Evolutionary conservation across 2,329 filamentous ascomycete genomes (phyloP).

Genomic region (Xylariales sp.): DNA sequence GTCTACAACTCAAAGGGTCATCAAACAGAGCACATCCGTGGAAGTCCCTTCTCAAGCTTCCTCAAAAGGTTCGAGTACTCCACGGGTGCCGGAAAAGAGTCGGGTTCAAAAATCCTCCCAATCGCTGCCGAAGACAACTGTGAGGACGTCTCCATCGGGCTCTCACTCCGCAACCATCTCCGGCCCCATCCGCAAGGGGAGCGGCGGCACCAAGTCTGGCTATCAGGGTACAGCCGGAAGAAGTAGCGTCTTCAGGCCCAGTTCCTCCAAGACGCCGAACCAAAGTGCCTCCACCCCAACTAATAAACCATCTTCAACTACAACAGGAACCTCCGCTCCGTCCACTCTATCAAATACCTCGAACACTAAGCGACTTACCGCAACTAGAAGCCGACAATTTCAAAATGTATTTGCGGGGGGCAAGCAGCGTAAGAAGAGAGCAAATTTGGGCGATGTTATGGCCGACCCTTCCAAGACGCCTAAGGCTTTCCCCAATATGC

Average conservation of each 20-base stretch:
- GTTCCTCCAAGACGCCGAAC: conserved; percentile 9
- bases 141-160: conserved; percentile 24
- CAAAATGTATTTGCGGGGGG: conserved; percentile 61
- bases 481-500: conserved; percentile 55
- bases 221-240: conserved; percentile 54
- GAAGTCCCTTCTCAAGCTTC: conserved; percentile 23
- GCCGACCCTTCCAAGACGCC: conserved; percentile 56
- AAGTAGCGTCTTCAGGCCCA: conserved; percentile 33
- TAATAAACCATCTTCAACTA: conserved; percentile 29
- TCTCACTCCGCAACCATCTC: conserved; percentile 24
- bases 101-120: conserved; percentile 22
- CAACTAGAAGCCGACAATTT: conserved; percentile 43
- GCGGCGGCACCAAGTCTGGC: conserved; percentile 44
- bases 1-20: conserved; percentile 4
- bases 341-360: conserved; percentile 38
- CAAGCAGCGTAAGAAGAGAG: conserved; percentile 53
- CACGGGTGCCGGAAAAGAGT: conserved; percentile 24
- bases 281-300: conserved; percentile 6
- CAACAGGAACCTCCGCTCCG: conserved; percentile 16
- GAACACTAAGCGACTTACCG: conserved; percentile 43
- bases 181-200: conserved; percentile 28
- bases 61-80: conserved; percentile 17
- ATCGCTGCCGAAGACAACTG: conserved; percentile 25
- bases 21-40: conserved; percentile 42
- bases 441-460: conserved; percentile 54